These are phyloP conservation scores for Globisporangium orthogonon DNA, from an alignment of 352 stramenopile species.

Conservation along the genomic window DNA sequence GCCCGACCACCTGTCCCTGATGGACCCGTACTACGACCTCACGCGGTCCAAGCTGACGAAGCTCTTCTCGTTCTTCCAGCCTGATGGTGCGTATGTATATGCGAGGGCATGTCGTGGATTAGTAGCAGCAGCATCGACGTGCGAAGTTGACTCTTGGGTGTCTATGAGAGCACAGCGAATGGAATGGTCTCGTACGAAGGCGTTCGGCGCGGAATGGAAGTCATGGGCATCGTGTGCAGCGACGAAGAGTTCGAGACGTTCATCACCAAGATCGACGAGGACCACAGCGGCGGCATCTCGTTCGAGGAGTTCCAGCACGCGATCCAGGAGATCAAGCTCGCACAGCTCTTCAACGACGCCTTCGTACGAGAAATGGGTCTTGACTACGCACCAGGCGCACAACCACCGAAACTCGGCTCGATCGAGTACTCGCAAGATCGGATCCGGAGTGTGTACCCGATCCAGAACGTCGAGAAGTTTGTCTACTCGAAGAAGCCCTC, in stretches of 20 bases:
- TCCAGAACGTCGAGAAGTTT: constrained; percentile 68
- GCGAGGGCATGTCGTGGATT: constrained; percentile 9
- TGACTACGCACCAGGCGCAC: constrained; percentile 7
- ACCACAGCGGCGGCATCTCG: constrained; percentile 77
- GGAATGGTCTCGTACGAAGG: constrained; percentile 70
- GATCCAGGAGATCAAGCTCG: constrained; percentile 87
- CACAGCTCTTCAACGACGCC: constrained; percentile 70
- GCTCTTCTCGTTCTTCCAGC: constrained; percentile 60
- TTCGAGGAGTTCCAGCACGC: constrained; percentile 83
- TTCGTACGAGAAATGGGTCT: constrained; percentile 36
- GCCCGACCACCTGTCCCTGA: constrained; percentile 48
- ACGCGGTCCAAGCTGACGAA: constrained; percentile 64
- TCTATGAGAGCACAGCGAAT: neutral
- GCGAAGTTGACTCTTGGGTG: no score
- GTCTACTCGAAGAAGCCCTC: constrained; percentile 74
- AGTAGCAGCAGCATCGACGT: no score
- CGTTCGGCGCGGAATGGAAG: constrained; percentile 61
- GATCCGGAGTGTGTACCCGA: constrained; percentile 70
- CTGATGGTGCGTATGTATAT: constrained; percentile 31
- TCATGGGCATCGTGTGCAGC: constrained; percentile 70
- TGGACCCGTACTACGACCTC: constrained; percentile 84
- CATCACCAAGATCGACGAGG: constrained; percentile 73
- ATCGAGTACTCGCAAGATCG: constrained; percentile 78
- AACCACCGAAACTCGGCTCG: constrained; percentile 32
- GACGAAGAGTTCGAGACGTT: constrained; percentile 64